Percentiles rank a stretch among this genome's conserved stretches.
Conservation (phyloP, 495 filamentous ascomycete species). For the Aspergillus steynii region DNA sequence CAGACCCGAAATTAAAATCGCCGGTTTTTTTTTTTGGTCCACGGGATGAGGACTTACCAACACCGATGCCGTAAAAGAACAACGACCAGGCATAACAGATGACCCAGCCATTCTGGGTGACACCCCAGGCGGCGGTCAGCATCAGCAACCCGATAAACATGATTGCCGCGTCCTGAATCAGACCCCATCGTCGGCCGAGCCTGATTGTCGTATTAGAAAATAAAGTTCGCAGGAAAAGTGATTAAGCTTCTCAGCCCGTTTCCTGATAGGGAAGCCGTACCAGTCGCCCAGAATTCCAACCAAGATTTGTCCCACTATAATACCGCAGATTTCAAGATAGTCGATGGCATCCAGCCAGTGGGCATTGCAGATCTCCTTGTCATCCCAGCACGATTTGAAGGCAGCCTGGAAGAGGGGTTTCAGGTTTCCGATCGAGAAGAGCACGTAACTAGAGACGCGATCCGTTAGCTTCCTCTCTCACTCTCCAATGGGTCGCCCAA, state of each 20-base stretch:
- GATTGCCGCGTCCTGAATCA: slow-evolving; percentile 89
- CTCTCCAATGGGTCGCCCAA: neutral
- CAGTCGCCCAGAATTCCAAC: slow-evolving; percentile 66
- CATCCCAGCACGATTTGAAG: slow-evolving; percentile 75
- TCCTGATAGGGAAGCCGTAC: slow-evolving; percentile 30
- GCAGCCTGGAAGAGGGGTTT: slow-evolving; percentile 69
- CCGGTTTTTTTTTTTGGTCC: neutral
- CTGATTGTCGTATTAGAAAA: slow-evolving; percentile 33
- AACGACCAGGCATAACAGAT: slow-evolving; percentile 90
- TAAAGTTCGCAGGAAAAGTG: neutral
- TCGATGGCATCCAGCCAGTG: slow-evolving; percentile 77
- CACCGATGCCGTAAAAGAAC: slow-evolving; percentile 88
- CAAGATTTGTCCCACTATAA: slow-evolving; percentile 80
- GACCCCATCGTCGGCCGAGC: slow-evolving; percentile 85
- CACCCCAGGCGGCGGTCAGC: slow-evolving; percentile 84
- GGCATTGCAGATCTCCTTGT: slow-evolving; percentile 59
- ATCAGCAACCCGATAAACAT: slow-evolving; percentile 88
- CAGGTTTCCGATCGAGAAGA: slow-evolving; percentile 92
- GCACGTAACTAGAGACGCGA: slow-evolving; percentile 62
- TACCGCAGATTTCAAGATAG: slow-evolving; percentile 85
- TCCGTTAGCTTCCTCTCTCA: neutral
- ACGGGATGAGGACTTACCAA: slow-evolving; percentile 51
- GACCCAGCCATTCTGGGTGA: slow-evolving; percentile 82
- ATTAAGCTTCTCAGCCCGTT: neutral
- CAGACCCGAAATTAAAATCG: neutral